Evolutionary conservation across 148 eudicot species (phyloP), one percentile per base, ranked within the genome.

Genomic region (Rhododendron molle): DNA sequence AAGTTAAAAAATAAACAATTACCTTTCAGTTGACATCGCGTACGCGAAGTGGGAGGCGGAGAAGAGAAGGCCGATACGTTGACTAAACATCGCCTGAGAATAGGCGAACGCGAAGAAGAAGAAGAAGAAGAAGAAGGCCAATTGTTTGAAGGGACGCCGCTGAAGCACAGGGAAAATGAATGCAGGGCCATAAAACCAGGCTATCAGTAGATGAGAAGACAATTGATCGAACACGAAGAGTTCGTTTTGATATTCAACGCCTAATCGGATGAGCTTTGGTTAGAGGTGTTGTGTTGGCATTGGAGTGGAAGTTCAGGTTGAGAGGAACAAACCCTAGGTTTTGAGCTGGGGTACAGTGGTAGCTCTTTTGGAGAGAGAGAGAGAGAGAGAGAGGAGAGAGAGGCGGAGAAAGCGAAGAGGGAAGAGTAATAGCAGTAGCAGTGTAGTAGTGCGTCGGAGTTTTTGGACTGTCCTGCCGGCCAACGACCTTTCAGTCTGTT

Each of bases 21-120:
- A 94, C 96, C 98, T 91, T 81, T 91, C 58, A 94, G 76, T 40
- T 88, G 91, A 78, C 86, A 91, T 62, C 86, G 69, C 9, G 91
- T 46, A 69, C 62, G 76, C 14, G 88, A 82, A 82, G 85, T 43
- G 14, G 80, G 72, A 54, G 84, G 74, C 30, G 86, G 86, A 16
- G 88, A 83, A 62, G 85, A 69, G 72, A 86, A 85, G 43, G 65
- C 43, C 77, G 94, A 85, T 65, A 86, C 67, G 34, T 83, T 88
- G 85, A 79, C 76, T 5, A 54, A 38, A 5, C 86, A 86, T 15
- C 86, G 90, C 84, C 91, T 87, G 91, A 77, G 54, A 73, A 81
- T 3, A 52, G 74, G 54, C 47, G 90, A 43, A 49, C 81, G 7
- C 43, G 90, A 50, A 71, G 83, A 47, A 85, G 88, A 58, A 58